phyloP scores from a whole-genome alignment of 176 grass and related monocot genomes.

The Cenchrus purpureus region DNA sequence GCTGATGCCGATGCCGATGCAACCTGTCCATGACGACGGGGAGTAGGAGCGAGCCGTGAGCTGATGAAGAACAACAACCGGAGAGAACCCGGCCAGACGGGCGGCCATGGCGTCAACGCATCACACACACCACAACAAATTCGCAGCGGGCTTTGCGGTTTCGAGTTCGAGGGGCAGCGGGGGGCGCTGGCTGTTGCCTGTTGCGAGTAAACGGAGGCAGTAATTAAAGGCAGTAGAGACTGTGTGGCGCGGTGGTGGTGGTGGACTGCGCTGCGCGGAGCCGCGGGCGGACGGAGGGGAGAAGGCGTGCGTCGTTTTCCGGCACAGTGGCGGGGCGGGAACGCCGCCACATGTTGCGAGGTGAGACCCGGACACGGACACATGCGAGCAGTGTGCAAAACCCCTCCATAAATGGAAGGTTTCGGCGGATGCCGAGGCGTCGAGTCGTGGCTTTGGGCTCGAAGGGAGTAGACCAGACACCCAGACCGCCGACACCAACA shows the following conservation, averaged over 20 bases:
- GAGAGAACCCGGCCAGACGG: background rate
- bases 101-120: constrained; percentile 42
- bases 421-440: constrained; percentile 15
- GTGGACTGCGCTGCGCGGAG: background rate
- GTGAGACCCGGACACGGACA: constrained; percentile 17
- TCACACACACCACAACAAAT: background rate
- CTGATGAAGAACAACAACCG: background rate
- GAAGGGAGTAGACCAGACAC: constrained; percentile 14
- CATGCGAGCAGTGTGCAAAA: constrained; percentile 31
- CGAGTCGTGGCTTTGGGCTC: background rate
- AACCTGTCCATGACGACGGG: constrained; percentile 39
- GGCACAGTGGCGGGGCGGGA: constrained; percentile 28
- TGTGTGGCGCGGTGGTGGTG: background rate
- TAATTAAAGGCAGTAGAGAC: background rate
- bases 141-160: background rate
- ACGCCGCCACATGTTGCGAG: constrained; percentile 48
- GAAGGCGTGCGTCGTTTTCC: constrained; percentile 21
- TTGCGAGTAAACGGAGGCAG: constrained; percentile 11
- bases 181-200: background rate
- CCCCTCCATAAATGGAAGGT: constrained; percentile 23
- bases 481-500: constrained; percentile 4
- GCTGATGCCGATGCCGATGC: background rate
- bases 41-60: background rate
- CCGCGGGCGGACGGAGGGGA: too few species aligned
- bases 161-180: background rate